phyloP scores from a whole-genome alignment of 306 rosid species.

The Cucumis hystrix region DNA sequence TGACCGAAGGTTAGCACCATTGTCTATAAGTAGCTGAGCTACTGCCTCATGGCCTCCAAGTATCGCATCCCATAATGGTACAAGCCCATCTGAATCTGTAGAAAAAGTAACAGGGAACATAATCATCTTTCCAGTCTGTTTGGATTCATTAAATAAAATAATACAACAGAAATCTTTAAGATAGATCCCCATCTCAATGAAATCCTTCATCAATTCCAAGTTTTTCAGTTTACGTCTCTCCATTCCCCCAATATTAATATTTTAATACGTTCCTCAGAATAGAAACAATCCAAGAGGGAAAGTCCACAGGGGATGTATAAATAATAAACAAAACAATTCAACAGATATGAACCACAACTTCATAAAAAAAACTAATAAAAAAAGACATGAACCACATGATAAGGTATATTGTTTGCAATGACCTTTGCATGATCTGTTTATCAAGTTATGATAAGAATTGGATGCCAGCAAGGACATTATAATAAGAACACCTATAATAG shows the following conservation, averaged over 20 bases:
- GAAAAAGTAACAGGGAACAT: background rate
- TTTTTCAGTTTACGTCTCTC: background rate
- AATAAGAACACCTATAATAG: background rate
- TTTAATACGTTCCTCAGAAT: background rate
- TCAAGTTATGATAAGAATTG: slow-evolving; percentile 4
- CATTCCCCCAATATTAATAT: background rate
- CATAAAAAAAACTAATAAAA: too few species aligned
- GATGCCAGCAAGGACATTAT: slow-evolving; percentile 1
- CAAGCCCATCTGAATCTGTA: slow-evolving; percentile 66
- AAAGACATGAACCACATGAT: background rate
- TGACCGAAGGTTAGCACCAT: slow-evolving; percentile 38
- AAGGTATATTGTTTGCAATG: background rate
- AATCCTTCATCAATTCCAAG: background rate
- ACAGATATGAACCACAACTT: background rate
- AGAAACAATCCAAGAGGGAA: background rate
- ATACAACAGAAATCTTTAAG: background rate
- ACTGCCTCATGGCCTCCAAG: slow-evolving; percentile 42
- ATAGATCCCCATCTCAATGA: background rate
- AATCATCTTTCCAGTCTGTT: background rate
- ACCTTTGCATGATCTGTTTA: background rate
- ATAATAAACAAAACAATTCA: background rate
- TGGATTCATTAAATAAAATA: background rate
- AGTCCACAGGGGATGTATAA: background rate
- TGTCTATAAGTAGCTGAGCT: slow-evolving; percentile 35
- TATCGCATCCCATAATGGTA: slow-evolving; percentile 80